Evolutionary conservation across 108 stramenopile species (phyloP).

Genomic region (Nitzschia sp.): DNA sequence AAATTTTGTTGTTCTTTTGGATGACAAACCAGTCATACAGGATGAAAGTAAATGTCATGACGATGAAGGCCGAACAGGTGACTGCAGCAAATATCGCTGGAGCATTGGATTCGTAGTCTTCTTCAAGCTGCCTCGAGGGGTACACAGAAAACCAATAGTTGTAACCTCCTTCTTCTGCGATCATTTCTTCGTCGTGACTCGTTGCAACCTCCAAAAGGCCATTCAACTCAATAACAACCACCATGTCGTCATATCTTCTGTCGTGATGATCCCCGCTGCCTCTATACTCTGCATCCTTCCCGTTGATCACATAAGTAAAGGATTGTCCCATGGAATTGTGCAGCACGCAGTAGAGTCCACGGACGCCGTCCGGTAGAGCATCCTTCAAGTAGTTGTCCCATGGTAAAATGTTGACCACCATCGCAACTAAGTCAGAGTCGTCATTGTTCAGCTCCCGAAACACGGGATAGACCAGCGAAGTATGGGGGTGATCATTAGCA

Average conservation of each 20-base stretch:
- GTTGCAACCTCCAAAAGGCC: not conserved
- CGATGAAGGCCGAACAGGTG: not conserved
- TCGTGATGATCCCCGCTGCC: slow-evolving; percentile 66
- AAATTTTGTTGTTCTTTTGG: slow-evolving; percentile 4
- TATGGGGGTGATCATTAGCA: slow-evolving; percentile 10
- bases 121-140: slow-evolving; percentile 4
- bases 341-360: slow-evolving; percentile 1
- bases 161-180: not conserved
- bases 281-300: slow-evolving; percentile 36
- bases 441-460: slow-evolving; percentile 8
- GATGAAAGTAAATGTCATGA: slow-evolving; percentile 2
- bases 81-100: not conserved
- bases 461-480: slow-evolving; percentile 7
- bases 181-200: not conserved
- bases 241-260: slow-evolving; percentile 34
- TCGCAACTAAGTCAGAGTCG: slow-evolving; percentile 2
- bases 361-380: not conserved
- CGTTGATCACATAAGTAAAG: slow-evolving; percentile 52
- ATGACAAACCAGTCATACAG: slow-evolving; percentile 10
- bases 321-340: slow-evolving; percentile 17
- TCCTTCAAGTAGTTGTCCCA: slow-evolving; percentile 10
- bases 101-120: not conserved
- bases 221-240: not conserved
- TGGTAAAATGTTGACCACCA: slow-evolving; percentile 11
- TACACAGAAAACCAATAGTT: slow-evolving; percentile 8